Conservation (phyloP, 805 yeast species). For the Debaryomyces tyrocola region DNA sequence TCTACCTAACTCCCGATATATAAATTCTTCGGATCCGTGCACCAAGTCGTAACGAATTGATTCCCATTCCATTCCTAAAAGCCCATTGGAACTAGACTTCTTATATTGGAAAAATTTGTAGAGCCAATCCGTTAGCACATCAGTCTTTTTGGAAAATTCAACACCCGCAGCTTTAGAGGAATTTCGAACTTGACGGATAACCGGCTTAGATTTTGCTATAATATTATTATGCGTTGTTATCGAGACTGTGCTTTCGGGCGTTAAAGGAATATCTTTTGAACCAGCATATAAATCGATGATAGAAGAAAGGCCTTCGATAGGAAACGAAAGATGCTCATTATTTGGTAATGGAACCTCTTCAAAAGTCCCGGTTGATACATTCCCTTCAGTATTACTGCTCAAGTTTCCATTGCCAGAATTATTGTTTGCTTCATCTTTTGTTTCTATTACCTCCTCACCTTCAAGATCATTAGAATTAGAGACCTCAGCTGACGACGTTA, state of each 20-base stretch:
- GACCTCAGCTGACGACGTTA: not conserved
- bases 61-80: slow-evolving; percentile 45
- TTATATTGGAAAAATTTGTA: slow-evolving; percentile 36
- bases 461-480: not conserved
- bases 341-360: slow-evolving; percentile 5
- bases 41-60: slow-evolving; percentile 38
- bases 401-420: not conserved
- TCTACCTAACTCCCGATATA: slow-evolving; percentile 36
- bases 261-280: slow-evolving; percentile 10
- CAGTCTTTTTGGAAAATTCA: slow-evolving; percentile 26
- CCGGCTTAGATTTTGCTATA: slow-evolving; percentile 22
- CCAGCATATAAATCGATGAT: slow-evolving; percentile 8
- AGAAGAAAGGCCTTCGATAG: slow-evolving; percentile 19
- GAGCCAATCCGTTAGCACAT: slow-evolving; percentile 30
- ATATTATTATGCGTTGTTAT: slow-evolving; percentile 17
- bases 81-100: slow-evolving; percentile 32
- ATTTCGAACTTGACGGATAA: slow-evolving; percentile 27
- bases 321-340: slow-evolving; percentile 18
- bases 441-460: not conserved
- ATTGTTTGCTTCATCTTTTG: not conserved
- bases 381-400: not conserved
- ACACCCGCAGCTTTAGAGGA: slow-evolving; percentile 25
- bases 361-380: not conserved
- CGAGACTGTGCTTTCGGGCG: slow-evolving; percentile 17
- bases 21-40: slow-evolving; percentile 35